A percentile compares a stretch with the other conserved stretches of the same genome.
These are phyloP conservation scores for Neonectria hederae DNA, from an alignment of 2,329 filamentous ascomycete species.

Conservation along the genomic window DNA sequence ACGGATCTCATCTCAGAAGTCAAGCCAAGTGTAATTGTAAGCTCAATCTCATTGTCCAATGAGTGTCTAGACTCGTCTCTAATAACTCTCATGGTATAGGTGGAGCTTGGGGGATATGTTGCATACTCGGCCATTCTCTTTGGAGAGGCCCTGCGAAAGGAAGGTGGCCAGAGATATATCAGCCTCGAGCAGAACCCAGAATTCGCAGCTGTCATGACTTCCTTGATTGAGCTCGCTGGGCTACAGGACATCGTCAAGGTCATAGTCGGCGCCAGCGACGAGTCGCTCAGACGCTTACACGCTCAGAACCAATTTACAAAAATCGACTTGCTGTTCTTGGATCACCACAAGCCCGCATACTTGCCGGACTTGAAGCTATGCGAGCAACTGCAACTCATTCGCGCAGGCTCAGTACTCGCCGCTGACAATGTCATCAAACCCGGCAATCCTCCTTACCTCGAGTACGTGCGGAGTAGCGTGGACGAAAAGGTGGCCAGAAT, in stretches of 20 bases:
- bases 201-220: constrained; percentile 75
- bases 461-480: constrained; percentile 73
- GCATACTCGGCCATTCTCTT: constrained; percentile 85
- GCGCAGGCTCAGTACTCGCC: constrained; percentile 69
- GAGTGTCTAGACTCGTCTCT: background rate
- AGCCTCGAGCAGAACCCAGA: constrained; percentile 78
- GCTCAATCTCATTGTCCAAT: background rate
- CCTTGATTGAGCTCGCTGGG: constrained; percentile 76
- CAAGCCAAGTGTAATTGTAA: constrained; percentile 73
- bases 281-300: constrained; percentile 69
- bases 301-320: constrained; percentile 61
- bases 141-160: constrained; percentile 70
- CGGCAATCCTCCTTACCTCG: constrained; percentile 75
- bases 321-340: constrained; percentile 80
- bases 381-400: constrained; percentile 74
- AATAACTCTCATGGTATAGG: constrained; percentile 37
- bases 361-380: constrained; percentile 78
- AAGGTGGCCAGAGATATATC: constrained; percentile 72
- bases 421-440: constrained; percentile 78
- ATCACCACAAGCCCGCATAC: constrained; percentile 83
- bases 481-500: constrained; percentile 60
- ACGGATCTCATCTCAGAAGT: constrained; percentile 72
- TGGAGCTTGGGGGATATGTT: constrained; percentile 83
- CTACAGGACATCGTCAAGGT: constrained; percentile 75
- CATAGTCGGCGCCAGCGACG: constrained; percentile 73